Conservation (phyloP, 2,329 filamentous ascomycete species). For the Stagonosporopsis rhizophila region DNA sequence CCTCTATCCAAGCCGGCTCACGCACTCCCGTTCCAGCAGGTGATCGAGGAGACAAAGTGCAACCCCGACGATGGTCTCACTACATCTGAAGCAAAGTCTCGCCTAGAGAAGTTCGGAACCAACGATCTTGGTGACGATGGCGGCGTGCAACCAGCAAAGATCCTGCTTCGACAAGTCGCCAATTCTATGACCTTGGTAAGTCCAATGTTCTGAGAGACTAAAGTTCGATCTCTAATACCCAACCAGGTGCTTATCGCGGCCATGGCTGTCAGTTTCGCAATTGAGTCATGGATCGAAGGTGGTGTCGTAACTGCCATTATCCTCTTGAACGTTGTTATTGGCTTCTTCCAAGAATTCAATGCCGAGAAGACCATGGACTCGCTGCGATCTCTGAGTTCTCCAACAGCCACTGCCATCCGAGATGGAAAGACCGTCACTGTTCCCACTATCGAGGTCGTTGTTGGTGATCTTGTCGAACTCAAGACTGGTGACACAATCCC, state of each 20-base stretch:
- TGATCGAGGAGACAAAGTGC: conserved; percentile 65
- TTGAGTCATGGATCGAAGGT: conserved; percentile 56
- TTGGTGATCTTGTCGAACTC: conserved; percentile 69
- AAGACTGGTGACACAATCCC: conserved; percentile 72
- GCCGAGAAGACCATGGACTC: conserved; percentile 59
- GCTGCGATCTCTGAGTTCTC: conserved; percentile 53
- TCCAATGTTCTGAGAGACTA: background rate
- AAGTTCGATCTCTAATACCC: conserved; percentile 1
- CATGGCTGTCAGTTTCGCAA: conserved; percentile 56
- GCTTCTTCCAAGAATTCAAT: conserved; percentile 56
- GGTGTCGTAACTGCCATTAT: conserved; percentile 57
- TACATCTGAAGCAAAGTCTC: conserved; percentile 61
- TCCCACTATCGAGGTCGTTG: conserved; percentile 66
- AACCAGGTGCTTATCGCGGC: conserved; percentile 53
- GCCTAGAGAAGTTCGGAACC: conserved; percentile 60
- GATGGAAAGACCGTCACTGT: conserved; percentile 61
- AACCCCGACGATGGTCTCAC: conserved; percentile 72
- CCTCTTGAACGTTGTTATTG: conserved; percentile 53
- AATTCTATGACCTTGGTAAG: conserved; percentile 79
- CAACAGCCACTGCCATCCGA: conserved; percentile 57
- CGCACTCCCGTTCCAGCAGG: conserved; percentile 61
- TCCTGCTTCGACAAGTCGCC: conserved; percentile 74
- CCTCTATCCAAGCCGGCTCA: conserved; percentile 69
- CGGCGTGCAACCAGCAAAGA: conserved; percentile 75
- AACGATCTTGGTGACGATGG: conserved; percentile 77